These are phyloP conservation scores for Penicillium alfredii DNA, from an alignment of 495 filamentous ascomycete species.

Conservation along the genomic window DNA sequence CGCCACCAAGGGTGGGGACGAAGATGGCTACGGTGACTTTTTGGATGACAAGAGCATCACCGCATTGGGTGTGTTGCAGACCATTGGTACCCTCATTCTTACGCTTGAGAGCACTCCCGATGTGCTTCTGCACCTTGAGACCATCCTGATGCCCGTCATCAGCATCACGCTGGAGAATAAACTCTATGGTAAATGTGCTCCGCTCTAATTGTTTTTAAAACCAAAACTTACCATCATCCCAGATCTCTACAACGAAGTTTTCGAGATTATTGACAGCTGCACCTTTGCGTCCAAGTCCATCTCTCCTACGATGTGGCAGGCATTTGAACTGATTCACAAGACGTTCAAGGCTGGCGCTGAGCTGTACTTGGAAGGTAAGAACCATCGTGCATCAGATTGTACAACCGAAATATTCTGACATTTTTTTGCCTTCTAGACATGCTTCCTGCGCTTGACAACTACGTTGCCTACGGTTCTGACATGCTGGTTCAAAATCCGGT, in stretches of 20 bases:
- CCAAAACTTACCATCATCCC: too few species aligned
- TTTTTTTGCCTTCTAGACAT: slow-evolving; percentile 54
- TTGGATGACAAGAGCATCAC: slow-evolving; percentile 98
- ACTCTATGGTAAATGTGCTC: slow-evolving; percentile 59
- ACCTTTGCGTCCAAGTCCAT: slow-evolving; percentile 97
- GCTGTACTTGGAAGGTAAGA: slow-evolving; percentile 73
- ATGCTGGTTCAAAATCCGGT: slow-evolving; percentile 74
- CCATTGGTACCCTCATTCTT: slow-evolving; percentile 93
- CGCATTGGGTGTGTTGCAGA: slow-evolving; percentile 91
- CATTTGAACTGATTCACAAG: slow-evolving; percentile 91
- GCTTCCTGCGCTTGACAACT: slow-evolving; percentile 96
- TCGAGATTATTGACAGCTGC: slow-evolving; percentile 98
- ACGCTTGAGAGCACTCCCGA: slow-evolving; percentile 96
- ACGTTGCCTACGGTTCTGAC: slow-evolving; percentile 80
- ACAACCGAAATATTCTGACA: too few species aligned
- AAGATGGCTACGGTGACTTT: slow-evolving; percentile 79
- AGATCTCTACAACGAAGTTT: slow-evolving; percentile 96
- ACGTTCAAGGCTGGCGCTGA: slow-evolving; percentile 97
- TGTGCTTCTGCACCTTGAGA: slow-evolving; percentile 87
- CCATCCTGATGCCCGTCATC: slow-evolving; percentile 94
- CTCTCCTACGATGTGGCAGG: slow-evolving; percentile 95
- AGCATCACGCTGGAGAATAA: slow-evolving; percentile 95
- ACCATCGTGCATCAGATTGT: neutral
- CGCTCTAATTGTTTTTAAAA: too few species aligned
- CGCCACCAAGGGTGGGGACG: slow-evolving; percentile 58